Base-by-base conservation (phyloP, 208 protist genomes). In the Acanthamoeba royreba region DNA sequence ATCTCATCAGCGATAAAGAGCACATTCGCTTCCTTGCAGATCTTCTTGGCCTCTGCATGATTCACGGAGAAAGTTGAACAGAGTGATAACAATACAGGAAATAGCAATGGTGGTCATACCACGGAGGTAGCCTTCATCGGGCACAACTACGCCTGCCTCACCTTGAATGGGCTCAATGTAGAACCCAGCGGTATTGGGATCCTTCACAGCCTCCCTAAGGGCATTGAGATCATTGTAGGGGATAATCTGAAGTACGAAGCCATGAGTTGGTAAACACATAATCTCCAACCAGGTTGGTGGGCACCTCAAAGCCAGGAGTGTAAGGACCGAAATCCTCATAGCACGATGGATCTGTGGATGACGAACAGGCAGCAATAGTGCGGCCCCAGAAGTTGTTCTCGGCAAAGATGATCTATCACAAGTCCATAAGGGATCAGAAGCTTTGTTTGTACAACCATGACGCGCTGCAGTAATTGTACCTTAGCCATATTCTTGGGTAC, bases 131-230 rank as follows among this genome's bases (percentile, higher is more conserved):
- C 95, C 97, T 17, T 95, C 94, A n/a, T 95, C 77, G n/a, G 98
- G 98, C 61, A 98, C 96, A 13, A 97, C 85, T 19, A 98, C 97
- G 77, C 98, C 98, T 31, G 98, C 98, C 94, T 99, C 98, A 63
- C 98, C 98, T 96, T 99, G 98, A 94, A 99, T 99, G 40, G 98
- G 98, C 94, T 99, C 98, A 22, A 97, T 72, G 22, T 99, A 95
- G 92, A 99, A 99, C 8, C 83, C 98, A 89, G 90, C 94, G 31
- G 97, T 92, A 28, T 90, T 92, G 55, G 87, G 87, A 42, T 92
- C 87, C 66, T 81, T 69, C 5, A 81, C 87, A 15, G 66, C 55
- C 66, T 81, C 45, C 5, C 77, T 31, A 15, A 93, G 42, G 28
- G 92, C 91, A 17, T 96, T 63, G 45, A 95, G 25, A 40, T 95